Evolutionary conservation across 2,329 filamentous ascomycete species (phyloP).

Genomic region (Paecilomyces fulvus): DNA sequence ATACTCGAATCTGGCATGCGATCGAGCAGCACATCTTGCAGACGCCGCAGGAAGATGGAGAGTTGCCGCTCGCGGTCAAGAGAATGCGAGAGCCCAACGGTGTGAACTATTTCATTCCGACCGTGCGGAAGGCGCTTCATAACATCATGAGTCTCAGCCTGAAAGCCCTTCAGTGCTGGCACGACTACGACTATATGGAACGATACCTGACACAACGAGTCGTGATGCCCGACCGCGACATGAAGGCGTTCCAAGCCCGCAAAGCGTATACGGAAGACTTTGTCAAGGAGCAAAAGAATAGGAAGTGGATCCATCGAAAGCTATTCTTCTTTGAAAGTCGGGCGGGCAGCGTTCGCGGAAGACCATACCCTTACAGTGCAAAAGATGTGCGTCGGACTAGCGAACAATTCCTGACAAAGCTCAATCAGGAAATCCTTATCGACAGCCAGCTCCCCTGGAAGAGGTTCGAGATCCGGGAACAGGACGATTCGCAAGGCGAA

Average conservation of each 20-base stretch:
- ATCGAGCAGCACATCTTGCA: slow-evolving; percentile 24
- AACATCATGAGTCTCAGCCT: slow-evolving; percentile 24
- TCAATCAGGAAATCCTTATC: slow-evolving; percentile 17
- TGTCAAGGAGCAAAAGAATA: neutral
- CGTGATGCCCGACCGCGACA: slow-evolving; percentile 14
- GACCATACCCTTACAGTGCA: slow-evolving; percentile 20
- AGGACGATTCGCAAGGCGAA: neutral
- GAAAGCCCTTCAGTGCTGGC: slow-evolving; percentile 20
- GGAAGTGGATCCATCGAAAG: slow-evolving; percentile 2
- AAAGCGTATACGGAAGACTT: slow-evolving; percentile 5
- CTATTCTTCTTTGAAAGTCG: slow-evolving; percentile 19
- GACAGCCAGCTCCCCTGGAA: slow-evolving; percentile 7
- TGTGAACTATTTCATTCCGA: slow-evolving; percentile 21
- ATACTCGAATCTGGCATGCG: slow-evolving; percentile 21
- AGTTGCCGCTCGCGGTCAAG: slow-evolving; percentile 8
- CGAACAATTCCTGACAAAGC: slow-evolving; percentile 9
- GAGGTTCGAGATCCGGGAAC: slow-evolving; percentile 6
- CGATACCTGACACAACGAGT: slow-evolving; percentile 10
- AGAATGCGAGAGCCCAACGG: slow-evolving; percentile 16
- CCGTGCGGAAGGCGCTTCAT: slow-evolving; percentile 18
- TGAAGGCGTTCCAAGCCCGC: slow-evolving; percentile 13
- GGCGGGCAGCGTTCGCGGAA: slow-evolving; percentile 12
- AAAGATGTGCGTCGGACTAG: slow-evolving; percentile 13
- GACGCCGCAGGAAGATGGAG: slow-evolving; percentile 4
- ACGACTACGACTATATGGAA: slow-evolving; percentile 18